A percentile compares a stretch with the other conserved stretches of the same genome.
phyloP scores from a whole-genome alignment of 345 rosid genomes.

The Eutrema yunnanense region DNA sequence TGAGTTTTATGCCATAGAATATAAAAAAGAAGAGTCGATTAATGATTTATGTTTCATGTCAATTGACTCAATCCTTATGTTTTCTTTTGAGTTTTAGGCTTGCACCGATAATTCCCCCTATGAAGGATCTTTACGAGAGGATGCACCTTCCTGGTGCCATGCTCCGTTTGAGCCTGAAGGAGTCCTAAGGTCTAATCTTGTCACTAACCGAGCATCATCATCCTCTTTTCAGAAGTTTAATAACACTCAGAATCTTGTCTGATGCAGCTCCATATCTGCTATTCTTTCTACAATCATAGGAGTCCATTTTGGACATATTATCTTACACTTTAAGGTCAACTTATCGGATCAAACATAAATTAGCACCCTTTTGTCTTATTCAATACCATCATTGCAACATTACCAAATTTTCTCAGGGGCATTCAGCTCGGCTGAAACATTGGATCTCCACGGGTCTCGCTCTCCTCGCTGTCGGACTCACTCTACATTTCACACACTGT shows the following conservation, averaged over 20 bases:
- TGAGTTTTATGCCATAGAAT: not conserved
- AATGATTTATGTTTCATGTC: not conserved
- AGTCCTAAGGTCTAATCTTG: constrained; percentile 50
- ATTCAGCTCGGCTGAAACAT: constrained; percentile 65
- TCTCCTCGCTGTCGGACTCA: constrained; percentile 51
- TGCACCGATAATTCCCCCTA: constrained; percentile 67
- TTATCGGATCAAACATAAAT: not conserved
- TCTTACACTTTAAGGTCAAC: constrained; percentile 59
- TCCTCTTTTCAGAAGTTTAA: not conserved
- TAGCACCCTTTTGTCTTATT: not conserved
- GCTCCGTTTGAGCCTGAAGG: constrained; percentile 98
- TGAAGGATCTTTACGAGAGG: constrained; percentile 43
- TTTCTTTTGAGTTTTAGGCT: constrained; percentile 38
- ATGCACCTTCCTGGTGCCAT: constrained; percentile 82
- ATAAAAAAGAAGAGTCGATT: not conserved
- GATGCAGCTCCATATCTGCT: constrained; percentile 75
- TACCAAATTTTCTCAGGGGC: constrained; percentile 31
- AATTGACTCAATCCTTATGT: not conserved
- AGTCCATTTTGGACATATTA: constrained; percentile 81
- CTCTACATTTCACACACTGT: constrained; percentile 71
- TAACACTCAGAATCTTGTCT: not conserved
- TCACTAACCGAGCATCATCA: not conserved
- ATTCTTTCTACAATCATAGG: constrained; percentile 73
- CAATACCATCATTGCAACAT: not conserved
- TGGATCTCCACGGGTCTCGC: constrained; percentile 57